Conservation (phyloP, 2,329 filamentous ascomycete species). For the Apiospora malaysiana region DNA sequence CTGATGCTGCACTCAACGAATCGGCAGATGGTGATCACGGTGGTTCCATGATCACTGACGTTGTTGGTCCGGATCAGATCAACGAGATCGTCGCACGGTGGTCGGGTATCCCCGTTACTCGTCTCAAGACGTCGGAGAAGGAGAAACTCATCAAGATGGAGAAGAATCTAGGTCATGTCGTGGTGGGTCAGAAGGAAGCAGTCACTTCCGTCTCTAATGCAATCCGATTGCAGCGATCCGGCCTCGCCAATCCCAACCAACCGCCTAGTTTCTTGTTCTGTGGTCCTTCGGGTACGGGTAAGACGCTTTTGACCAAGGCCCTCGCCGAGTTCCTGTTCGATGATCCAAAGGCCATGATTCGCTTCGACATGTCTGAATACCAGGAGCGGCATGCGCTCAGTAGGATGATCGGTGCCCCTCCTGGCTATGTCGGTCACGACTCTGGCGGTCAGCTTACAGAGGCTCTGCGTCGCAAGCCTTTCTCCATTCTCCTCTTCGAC, state of each 20-base stretch:
- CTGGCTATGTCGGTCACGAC: conserved; percentile 96
- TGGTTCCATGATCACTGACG: conserved; percentile 83
- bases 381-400: conserved; percentile 95
- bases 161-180: conserved; percentile 78
- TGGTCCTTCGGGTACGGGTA: conserved; percentile 96
- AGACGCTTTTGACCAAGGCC: conserved; percentile 95
- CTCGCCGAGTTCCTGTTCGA: conserved; percentile 98
- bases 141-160: conserved; percentile 99
- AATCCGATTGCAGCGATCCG: conserved; percentile 92
- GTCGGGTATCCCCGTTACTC: conserved; percentile 97
- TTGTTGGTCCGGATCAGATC: conserved; percentile 96
- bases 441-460: conserved; percentile 95
- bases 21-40: conserved; percentile 57
- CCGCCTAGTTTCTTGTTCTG: conserved; percentile 99
- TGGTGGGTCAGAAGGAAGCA: conserved; percentile 93
- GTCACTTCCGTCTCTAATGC: conserved; percentile 93
- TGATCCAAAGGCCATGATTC: conserved; percentile 95
- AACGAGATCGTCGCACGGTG: conserved; percentile 97
- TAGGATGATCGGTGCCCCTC: conserved; percentile 96
- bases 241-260: conserved; percentile 93
- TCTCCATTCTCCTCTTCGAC: conserved; percentile 97
- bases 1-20: conserved; percentile 73
- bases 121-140: conserved; percentile 93
- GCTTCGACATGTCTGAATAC: conserved; percentile 99
- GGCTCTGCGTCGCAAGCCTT: conserved; percentile 89